These are phyloP conservation scores for Primulina tabacum DNA, from an alignment of 257 asterid species.

Conservation along the genomic window DNA sequence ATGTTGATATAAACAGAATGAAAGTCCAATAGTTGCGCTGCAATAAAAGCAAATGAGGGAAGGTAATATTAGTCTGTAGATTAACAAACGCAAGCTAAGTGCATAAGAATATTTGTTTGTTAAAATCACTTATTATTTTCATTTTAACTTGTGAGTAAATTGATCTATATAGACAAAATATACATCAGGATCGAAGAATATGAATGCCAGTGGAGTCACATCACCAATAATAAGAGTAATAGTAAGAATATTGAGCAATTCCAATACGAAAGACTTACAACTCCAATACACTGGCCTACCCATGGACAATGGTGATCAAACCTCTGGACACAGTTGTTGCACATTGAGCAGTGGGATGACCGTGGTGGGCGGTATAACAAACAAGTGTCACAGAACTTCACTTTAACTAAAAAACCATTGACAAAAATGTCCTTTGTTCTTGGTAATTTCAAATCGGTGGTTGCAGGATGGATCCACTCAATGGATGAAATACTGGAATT, in stretches of 20 bases:
- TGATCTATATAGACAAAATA: too few relatives aligned
- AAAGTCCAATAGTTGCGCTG: slow-evolving; percentile 90
- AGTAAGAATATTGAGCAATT: too few relatives aligned
- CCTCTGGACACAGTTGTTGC: slow-evolving; percentile 94
- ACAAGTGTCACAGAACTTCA: slow-evolving; percentile 89
- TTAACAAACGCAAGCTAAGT: neutral
- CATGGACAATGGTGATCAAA: slow-evolving; percentile 98
- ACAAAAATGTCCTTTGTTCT: slow-evolving; percentile 64
- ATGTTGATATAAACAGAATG: slow-evolving; percentile 66
- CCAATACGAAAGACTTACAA: slow-evolving; percentile 39
- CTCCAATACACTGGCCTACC: slow-evolving; percentile 95
- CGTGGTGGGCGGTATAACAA: slow-evolving; percentile 88
- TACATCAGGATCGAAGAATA: too few relatives aligned
- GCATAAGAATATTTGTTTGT: too few relatives aligned
- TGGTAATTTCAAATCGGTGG: slow-evolving; percentile 51
- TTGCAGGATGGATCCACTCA: slow-evolving; percentile 53
- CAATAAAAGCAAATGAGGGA: slow-evolving; percentile 26
- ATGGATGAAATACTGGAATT: slow-evolving; percentile 37
- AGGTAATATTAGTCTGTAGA: slow-evolving; percentile 15
- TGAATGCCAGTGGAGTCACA: too few relatives aligned
- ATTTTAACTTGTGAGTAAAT: too few relatives aligned
- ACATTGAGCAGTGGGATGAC: slow-evolving; percentile 91
- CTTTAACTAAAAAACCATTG: slow-evolving; percentile 59
- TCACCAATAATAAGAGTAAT: too few relatives aligned
- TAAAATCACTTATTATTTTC: too few relatives aligned